These are phyloP conservation scores for Ophiocordyceps camponoti-rufipedis DNA, from an alignment of 2,329 filamentous ascomycete species.

Conservation along the genomic window DNA sequence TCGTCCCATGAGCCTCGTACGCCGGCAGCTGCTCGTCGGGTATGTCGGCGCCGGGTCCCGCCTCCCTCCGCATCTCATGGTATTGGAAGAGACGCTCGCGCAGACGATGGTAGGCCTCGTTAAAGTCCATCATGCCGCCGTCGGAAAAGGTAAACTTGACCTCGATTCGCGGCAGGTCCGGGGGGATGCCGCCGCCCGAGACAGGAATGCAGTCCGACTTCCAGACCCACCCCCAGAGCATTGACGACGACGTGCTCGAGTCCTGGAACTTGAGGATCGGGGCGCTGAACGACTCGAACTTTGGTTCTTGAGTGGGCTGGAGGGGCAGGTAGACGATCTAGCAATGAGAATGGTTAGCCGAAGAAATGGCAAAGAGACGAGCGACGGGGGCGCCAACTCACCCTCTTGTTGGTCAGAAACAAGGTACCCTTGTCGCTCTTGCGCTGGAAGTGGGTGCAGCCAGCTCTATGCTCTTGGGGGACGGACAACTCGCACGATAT, in stretches of 20 bases:
- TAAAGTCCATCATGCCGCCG: constrained; percentile 86
- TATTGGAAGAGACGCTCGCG: constrained; percentile 71
- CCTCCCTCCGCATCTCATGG: constrained; percentile 54
- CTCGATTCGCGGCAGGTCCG: constrained; percentile 54
- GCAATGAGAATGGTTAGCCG: not conserved
- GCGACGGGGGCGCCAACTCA: constrained; percentile 22
- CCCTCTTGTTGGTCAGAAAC: constrained; percentile 72
- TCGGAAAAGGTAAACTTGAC: constrained; percentile 83
- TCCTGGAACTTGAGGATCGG: constrained; percentile 80
- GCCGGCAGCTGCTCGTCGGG: constrained; percentile 77
- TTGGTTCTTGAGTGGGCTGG: constrained; percentile 38
- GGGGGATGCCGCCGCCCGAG: constrained; percentile 63
- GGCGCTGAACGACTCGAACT: constrained; percentile 71
- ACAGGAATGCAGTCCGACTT: constrained; percentile 64
- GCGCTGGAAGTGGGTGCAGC: constrained; percentile 44
- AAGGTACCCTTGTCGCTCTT: constrained; percentile 59
- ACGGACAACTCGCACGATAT: constrained; percentile 61
- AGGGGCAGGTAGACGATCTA: constrained; percentile 78
- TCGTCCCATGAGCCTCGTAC: constrained; percentile 45
- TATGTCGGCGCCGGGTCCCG: constrained; percentile 43
- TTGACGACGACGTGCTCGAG: constrained; percentile 59
- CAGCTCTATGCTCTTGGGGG: constrained; percentile 41
- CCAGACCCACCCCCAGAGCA: constrained; percentile 93
- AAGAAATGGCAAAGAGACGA: not conserved
- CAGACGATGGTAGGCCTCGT: constrained; percentile 63